Conservation (phyloP, 2,329 filamentous ascomycete genomes). For the Pseudopyrenochaeta lycopersici region DNA sequence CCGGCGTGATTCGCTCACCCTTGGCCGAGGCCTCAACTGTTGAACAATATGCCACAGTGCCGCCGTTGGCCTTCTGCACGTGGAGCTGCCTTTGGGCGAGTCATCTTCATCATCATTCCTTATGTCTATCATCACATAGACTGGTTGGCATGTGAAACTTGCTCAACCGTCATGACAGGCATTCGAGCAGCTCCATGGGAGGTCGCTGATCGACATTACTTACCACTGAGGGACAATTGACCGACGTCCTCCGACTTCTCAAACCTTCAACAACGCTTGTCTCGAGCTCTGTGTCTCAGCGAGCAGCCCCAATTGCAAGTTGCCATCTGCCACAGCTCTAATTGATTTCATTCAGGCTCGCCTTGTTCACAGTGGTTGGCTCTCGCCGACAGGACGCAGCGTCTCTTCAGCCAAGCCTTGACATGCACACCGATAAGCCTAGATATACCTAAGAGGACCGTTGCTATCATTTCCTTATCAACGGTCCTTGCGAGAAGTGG, state of each 20-base stretch:
- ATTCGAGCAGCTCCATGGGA: too few relatives aligned
- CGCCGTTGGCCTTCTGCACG: slow-evolving; percentile 2
- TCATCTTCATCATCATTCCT: neutral
- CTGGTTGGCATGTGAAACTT: neutral
- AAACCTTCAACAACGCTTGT: too few relatives aligned
- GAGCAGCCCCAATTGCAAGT: too few relatives aligned
- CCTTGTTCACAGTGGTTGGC: too few relatives aligned
- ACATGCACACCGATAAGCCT: too few relatives aligned
- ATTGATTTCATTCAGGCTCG: too few relatives aligned
- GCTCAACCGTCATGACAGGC: neutral
- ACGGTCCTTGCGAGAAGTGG: slow-evolving; percentile 15
- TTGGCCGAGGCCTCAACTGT: slow-evolving; percentile 11
- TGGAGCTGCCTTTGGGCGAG: neutral
- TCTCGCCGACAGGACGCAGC: too few relatives aligned
- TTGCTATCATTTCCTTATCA: neutral
- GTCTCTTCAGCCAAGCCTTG: too few relatives aligned
- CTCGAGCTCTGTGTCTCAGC: neutral
- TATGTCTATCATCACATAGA: neutral
- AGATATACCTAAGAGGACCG: neutral
- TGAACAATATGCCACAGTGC: slow-evolving; percentile 4
- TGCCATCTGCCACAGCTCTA: too few relatives aligned
- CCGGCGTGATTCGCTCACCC: slow-evolving; percentile 12
- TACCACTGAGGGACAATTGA: too few relatives aligned
- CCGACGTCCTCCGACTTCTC: neutral
- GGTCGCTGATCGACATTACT: too few relatives aligned